Evolutionary conservation across 2,329 filamentous ascomycete species (phyloP), one percentile per base, ranked within the genome.

Genomic region (Dothideomycetes sp.): DNA sequence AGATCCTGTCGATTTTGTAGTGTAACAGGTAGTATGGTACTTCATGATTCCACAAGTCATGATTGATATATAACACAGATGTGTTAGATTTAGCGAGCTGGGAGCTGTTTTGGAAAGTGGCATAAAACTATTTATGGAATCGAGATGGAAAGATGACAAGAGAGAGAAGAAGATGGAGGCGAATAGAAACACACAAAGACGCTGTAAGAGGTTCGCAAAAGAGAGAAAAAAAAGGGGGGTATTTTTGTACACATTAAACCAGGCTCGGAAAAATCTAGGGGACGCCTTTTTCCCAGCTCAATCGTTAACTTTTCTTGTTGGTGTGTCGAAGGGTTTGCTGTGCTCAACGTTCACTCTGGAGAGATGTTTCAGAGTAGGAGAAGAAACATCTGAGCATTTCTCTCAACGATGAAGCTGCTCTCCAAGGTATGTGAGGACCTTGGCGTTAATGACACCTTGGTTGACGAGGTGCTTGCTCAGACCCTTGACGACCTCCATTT

Each of bases 401-500:
- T n/a, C n/a, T n/a, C n/a, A n/a, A n/a, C n/a, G n/a, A n/a, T n/a
- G 30, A 25, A 61, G 44, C 28, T 59, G 53, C 36, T 53, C 51
- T 20, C 51, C 49, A 18, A 62, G 48, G 37, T 57, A 59, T 33
- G 58, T 54, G 11, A 60, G 30, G 49, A 78, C 74, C 59, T 70
- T 65, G 42, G 70, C 64, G 19, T 69, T 65, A 41, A 80, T 64
- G 12, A 69, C 61, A 3, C 76, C 76, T 52, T 80, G 75, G 55
- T 78, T 79, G 47, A 76, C 76, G 32, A 81, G 57, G 56, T 80
- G 76, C 58, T 78, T 80, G 49, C 70, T 66, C 45, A 81, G 51
- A 1, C 75, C 74, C 51, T 69, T 73, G 13, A 81, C 72, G 13
- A 81, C 71, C 63, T 95, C 89, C 47, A 94, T 71, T 64, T 98